Conservation (phyloP, 2,329 filamentous ascomycete genomes). For the Cladobotryum protrusum region DNA sequence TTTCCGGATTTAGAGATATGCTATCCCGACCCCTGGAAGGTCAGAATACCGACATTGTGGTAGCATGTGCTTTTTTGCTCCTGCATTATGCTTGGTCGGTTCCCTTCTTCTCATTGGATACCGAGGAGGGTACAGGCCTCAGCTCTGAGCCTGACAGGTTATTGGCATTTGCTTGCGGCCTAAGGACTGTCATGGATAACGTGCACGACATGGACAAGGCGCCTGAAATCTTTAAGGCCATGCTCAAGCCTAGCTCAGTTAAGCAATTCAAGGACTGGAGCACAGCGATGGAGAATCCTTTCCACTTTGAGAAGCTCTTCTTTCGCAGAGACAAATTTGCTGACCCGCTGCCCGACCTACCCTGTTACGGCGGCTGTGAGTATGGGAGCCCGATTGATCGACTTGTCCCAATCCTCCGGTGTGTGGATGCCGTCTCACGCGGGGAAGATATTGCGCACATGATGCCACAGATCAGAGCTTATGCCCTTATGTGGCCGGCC, state of each 20-base stretch:
- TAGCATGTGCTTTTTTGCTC: constrained; percentile 5
- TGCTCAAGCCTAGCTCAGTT: background rate
- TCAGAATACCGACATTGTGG: constrained; percentile 3
- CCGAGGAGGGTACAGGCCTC: background rate
- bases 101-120: constrained; percentile 6
- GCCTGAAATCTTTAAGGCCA: constrained; percentile 4
- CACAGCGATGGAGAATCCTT: background rate
- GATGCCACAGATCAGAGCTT: constrained; percentile 1
- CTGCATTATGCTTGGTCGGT: constrained; percentile 10
- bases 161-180: constrained; percentile 6
- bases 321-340: no score
- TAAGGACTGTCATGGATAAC: constrained; percentile 5
- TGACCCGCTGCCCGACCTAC: no score
- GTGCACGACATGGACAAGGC: constrained; percentile 2
- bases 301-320: background rate
- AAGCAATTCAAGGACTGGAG: constrained; percentile 1
- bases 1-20: constrained; percentile 6
- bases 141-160: constrained; percentile 4
- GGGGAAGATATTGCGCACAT: constrained; percentile 4
- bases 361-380: no score
- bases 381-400: background rate
- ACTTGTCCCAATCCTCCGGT: constrained; percentile 3
- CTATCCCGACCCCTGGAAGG: constrained; percentile 1
- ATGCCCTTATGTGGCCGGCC: constrained; percentile 9
- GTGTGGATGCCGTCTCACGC: constrained; percentile 1